Conservation (phyloP, 768 basidiomycete genomes). For the Pholiota molesta region DNA sequence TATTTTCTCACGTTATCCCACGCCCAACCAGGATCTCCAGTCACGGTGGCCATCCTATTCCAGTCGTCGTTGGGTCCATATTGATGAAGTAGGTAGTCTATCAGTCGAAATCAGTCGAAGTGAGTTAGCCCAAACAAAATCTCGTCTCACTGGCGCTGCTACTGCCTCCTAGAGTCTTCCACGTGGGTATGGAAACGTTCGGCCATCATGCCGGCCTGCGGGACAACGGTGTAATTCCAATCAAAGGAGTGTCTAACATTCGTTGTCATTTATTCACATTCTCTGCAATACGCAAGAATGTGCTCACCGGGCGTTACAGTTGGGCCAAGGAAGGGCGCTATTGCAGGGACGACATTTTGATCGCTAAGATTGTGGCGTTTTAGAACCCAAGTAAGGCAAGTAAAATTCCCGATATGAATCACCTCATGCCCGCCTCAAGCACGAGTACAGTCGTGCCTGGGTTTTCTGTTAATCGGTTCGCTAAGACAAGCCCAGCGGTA, state of each 20-base stretch:
- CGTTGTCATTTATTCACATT: not conserved
- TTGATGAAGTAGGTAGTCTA: constrained; percentile 38
- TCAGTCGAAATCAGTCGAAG: not conserved
- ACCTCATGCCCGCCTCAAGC: constrained; percentile 63
- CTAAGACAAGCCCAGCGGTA: constrained; percentile 59
- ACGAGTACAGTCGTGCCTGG: constrained; percentile 49
- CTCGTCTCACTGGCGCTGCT: constrained; percentile 31
- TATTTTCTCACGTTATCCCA: constrained; percentile 38
- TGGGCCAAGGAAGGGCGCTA: constrained; percentile 26
- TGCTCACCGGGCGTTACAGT: constrained; percentile 23
- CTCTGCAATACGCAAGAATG: no score
- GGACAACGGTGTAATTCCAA: constrained; percentile 37
- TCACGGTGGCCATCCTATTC: constrained; percentile 34
- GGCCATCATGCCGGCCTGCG: constrained; percentile 34
- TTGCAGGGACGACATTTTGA: constrained; percentile 23
- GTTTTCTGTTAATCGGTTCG: constrained; percentile 55
- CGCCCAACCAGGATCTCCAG: constrained; percentile 37
- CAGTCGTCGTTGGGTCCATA: constrained; percentile 39
- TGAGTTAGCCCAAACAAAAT: not conserved
- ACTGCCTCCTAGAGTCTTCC: constrained; percentile 38
- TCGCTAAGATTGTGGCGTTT: constrained; percentile 16
- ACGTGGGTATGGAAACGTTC: constrained; percentile 34
- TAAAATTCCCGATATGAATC: constrained; percentile 1
- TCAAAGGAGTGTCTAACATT: constrained; percentile 27
- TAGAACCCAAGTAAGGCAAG: not conserved